These are phyloP conservation scores for Achlya hypogyna DNA, from an alignment of 352 stramenopile genomes.

Conservation along the genomic window DNA sequence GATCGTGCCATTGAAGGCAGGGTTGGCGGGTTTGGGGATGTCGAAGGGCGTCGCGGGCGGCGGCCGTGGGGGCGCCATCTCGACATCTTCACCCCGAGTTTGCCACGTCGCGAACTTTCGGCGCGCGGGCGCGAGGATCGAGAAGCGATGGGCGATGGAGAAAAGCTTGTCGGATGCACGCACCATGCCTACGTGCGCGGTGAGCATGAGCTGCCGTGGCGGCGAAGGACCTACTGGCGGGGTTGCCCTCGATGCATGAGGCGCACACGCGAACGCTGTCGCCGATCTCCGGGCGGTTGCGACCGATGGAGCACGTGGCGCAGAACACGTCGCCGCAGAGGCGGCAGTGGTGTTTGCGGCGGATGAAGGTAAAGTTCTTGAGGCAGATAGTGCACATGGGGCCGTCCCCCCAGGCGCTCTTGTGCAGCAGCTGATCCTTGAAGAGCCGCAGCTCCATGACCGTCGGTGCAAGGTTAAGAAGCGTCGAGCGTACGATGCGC, in stretches of 20 bases:
- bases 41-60: neutral
- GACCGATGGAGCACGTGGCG: slow-evolving; percentile 50
- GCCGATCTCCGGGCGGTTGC: slow-evolving; percentile 4
- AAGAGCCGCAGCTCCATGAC: slow-evolving; percentile 18
- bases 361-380: slow-evolving; percentile 54
- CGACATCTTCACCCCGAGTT: neutral
- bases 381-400: slow-evolving; percentile 35
- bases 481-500: slow-evolving; percentile 11
- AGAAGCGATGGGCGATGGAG: neutral
- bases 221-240: neutral
- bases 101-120: neutral
- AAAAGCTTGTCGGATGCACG: slow-evolving; percentile 18
- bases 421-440: slow-evolving; percentile 16
- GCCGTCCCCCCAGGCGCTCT: slow-evolving; percentile 5
- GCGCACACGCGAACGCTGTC: slow-evolving; percentile 13
- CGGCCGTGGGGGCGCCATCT: neutral
- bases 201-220: neutral
- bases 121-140: neutral
- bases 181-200: slow-evolving; percentile 4
- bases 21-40: neutral
- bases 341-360: slow-evolving; percentile 68
- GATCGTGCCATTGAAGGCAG: neutral
- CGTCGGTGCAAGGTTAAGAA: slow-evolving; percentile 7
- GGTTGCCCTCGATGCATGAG: slow-evolving; percentile 16
- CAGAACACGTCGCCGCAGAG: slow-evolving; percentile 66